Evolutionary conservation across 352 stramenopile genomes (phyloP), one percentile per base, ranked within the genome.

Genomic region (Vaucheria bursata): DNA sequence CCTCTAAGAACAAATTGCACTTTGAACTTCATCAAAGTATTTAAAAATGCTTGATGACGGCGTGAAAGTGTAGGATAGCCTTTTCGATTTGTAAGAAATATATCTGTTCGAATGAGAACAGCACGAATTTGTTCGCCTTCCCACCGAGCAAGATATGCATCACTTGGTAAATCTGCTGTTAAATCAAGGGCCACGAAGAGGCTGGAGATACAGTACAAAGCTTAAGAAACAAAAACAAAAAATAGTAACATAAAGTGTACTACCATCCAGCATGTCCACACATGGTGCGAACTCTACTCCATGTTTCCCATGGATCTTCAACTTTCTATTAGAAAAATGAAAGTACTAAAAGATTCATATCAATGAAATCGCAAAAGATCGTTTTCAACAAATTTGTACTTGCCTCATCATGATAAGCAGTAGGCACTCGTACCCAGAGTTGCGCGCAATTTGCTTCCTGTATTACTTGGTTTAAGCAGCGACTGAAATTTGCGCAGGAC

Each of bases 41-140:
- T 70, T 52, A 95, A 85, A 7, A 96, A 52, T 37, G 86, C 75
- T 84, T 98, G 93, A 86, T 97, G 91, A 36, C 86, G 85, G 82
- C 95, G 91, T n/a, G 91, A 91, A 0, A 99, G 88, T 36, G 94
- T 91, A 1, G 94, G 94, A 85, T 93, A 98, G n/a, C 94, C 94
- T 74, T 90, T 90, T 53, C 92, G 94, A 86, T 98, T 98, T 50
- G 91, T 97, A 2, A 98, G 84, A 82, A 98, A 98, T 52, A 96
- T 87, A 73, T 85, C 84, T 5, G 90, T 97, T 1, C 91, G 87
- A 31, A 97, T 83, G 59, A 96, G 89, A 25, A 97, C 85, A 7
- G 90, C 91, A 65, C 87, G 86, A 6, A 98, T 84, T 18, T 91
- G 88, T 77, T 96, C 89, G 12, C 89, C 90, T 4, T 92, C 85